Percentiles rank a stretch among this genome's conserved stretches.
phyloP scores from a whole-genome alignment of 2,329 filamentous ascomycete genomes.

The Ascochyta fabae region DNA sequence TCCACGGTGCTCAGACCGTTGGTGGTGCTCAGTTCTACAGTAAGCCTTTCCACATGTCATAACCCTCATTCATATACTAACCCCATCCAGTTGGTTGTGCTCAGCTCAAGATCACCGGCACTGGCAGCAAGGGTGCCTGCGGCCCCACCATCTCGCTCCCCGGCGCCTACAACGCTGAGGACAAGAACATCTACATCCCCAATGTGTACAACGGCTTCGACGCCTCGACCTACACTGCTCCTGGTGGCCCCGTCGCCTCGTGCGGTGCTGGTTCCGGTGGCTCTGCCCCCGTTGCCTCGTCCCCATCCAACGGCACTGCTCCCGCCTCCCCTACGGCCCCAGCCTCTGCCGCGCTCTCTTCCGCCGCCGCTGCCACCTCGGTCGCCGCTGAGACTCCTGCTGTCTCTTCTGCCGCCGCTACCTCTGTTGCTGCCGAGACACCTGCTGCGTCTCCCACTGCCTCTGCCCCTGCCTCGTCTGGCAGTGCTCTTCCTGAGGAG shows the following conservation, averaged over 20 bases:
- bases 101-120: constrained; percentile 54
- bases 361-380: constrained; percentile 4
- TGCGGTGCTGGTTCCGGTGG: constrained; percentile 34
- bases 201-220: constrained; percentile 47
- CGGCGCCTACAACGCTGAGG: constrained; percentile 44
- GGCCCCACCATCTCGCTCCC: constrained; percentile 51
- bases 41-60: constrained; percentile 27
- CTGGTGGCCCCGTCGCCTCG: constrained; percentile 36
- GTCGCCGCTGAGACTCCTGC: constrained; percentile 9
- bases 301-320: constrained; percentile 19
- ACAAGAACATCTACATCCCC: constrained; percentile 46
- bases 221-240: constrained; percentile 36
- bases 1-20: constrained; percentile 49
- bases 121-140: constrained; percentile 45
- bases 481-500: constrained; percentile 23
- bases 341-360: constrained; percentile 10
- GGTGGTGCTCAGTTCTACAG: constrained; percentile 55
- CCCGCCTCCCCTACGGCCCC: constrained; percentile 8
- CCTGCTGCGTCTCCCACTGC: constrained; percentile 10
- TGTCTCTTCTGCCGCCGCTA: constrained; percentile 20
- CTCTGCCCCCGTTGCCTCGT: constrained; percentile 15
- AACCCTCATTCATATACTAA: neutral
- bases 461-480: constrained; percentile 22
- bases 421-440: constrained; percentile 20
- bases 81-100: constrained; percentile 38